phyloP scores from a whole-genome alignment of 768 basidiomycete species.

The Tulasnella sp. region DNA sequence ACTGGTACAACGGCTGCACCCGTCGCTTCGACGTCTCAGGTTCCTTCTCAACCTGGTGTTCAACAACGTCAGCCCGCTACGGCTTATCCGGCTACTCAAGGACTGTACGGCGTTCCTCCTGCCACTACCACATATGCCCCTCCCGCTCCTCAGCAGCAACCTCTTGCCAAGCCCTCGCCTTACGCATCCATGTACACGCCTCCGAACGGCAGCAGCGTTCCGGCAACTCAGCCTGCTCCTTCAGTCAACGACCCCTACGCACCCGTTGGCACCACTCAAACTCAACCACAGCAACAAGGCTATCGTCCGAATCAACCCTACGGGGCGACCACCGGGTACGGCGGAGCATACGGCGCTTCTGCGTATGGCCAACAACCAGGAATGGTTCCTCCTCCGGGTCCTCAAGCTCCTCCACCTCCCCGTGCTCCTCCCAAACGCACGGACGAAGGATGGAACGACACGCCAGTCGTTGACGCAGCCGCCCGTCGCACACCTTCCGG shows the following conservation, averaged over 20 bases:
- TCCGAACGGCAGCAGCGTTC: constrained; percentile 11
- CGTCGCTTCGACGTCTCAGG: constrained; percentile 27
- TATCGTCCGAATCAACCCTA: constrained; percentile 21
- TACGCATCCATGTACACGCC: constrained; percentile 6
- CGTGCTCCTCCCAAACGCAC: constrained; percentile 39
- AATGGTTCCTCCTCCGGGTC: constrained; percentile 26
- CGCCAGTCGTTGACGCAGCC: constrained; percentile 38
- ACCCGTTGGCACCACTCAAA: constrained; percentile 20
- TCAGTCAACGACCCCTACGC: constrained; percentile 24
- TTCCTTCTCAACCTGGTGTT: constrained; percentile 15
- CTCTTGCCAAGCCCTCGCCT: constrained; percentile 12
- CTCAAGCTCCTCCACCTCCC: constrained; percentile 40
- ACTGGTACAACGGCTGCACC: constrained; percentile 28
- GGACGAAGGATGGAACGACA: constrained; percentile 87
- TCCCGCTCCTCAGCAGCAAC: constrained; percentile 16
- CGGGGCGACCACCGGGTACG: constrained; percentile 16
- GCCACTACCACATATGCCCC: constrained; percentile 5
- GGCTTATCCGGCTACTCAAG: not conserved
- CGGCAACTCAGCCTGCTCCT: not conserved
- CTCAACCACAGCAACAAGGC: not conserved
- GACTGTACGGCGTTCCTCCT: not conserved
- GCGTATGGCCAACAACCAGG: constrained; percentile 22
- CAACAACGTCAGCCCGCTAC: not conserved
- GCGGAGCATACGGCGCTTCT: constrained; percentile 16
- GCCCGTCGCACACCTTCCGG: constrained; percentile 23